A percentile compares a stretch with the other conserved stretches of the same genome.
phyloP scores from a whole-genome alignment of 2,329 filamentous ascomycete genomes.

The Penicillium sp. region DNA sequence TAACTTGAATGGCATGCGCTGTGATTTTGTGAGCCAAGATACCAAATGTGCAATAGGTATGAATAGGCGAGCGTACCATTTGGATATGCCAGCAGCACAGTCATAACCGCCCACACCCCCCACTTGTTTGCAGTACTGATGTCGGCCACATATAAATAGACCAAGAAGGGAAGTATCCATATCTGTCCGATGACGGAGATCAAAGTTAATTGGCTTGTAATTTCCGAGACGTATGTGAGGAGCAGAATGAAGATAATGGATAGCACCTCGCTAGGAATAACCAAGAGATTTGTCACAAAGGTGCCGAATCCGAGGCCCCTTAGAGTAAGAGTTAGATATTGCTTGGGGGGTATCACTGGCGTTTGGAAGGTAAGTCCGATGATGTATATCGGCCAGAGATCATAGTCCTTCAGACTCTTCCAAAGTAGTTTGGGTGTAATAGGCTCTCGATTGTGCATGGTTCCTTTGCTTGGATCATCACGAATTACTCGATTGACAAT shows the following conservation, averaged over 20 bases:
- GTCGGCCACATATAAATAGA: slow-evolving; percentile 51
- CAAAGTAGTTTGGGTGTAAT: slow-evolving; percentile 48
- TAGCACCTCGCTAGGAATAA: slow-evolving; percentile 53
- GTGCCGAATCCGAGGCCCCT: slow-evolving; percentile 55
- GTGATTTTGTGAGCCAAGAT: slow-evolving; percentile 1
- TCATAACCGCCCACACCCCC: slow-evolving; percentile 52
- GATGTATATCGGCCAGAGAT: slow-evolving; percentile 55
- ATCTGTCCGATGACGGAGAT: slow-evolving; percentile 53
- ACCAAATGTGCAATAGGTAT: neutral
- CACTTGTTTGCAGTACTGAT: slow-evolving; percentile 47
- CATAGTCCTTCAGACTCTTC: slow-evolving; percentile 51
- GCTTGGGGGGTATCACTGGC: slow-evolving; percentile 26
- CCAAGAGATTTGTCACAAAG: slow-evolving; percentile 58
- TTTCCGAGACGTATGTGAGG: slow-evolving; percentile 33
- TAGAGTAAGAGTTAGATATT: slow-evolving; percentile 36
- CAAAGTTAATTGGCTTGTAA: slow-evolving; percentile 50
- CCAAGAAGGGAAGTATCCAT: slow-evolving; percentile 54
- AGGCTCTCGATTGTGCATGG: slow-evolving; percentile 56
- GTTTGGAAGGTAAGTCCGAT: slow-evolving; percentile 43
- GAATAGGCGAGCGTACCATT: slow-evolving; percentile 35
- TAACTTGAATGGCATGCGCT: slow-evolving; percentile 55
- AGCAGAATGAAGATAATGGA: slow-evolving; percentile 42
- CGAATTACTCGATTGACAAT: slow-evolving; percentile 61
- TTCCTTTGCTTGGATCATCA: slow-evolving; percentile 54
- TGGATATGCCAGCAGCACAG: slow-evolving; percentile 52